These are phyloP conservation scores for Cercospora zeina DNA, from an alignment of 2,329 filamentous ascomycete species.

Conservation along the genomic window DNA sequence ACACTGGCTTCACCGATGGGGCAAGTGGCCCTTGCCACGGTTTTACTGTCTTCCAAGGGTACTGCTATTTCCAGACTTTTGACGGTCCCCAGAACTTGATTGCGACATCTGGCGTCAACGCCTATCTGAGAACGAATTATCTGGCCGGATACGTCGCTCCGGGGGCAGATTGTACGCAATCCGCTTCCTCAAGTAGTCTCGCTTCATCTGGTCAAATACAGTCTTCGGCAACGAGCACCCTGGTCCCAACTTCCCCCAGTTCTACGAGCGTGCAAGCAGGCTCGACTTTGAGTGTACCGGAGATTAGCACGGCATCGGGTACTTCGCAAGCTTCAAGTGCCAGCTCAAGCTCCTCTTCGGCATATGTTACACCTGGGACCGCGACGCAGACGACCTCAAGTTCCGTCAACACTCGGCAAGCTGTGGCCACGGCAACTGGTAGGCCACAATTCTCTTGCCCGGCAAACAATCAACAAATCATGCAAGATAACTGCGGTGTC, in stretches of 20 bases:
- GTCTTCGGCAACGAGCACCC: background rate
- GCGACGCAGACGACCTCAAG: background rate
- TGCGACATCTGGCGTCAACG: background rate
- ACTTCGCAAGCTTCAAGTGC: background rate
- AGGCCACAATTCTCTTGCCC: constrained; percentile 3
- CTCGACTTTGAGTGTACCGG: too few species aligned
- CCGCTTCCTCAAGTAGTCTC: background rate
- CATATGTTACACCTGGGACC: background rate
- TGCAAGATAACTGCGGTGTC: constrained; percentile 17
- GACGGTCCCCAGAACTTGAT: background rate
- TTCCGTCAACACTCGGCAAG: constrained; percentile 1
- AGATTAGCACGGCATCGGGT: background rate
- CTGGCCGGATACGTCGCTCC: background rate
- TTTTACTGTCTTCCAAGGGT: constrained; percentile 12
- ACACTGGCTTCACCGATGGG: background rate
- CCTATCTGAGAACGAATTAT: background rate
- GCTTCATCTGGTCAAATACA: background rate
- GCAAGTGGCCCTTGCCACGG: constrained; percentile 4
- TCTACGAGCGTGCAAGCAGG: too few species aligned
- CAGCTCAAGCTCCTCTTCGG: background rate
- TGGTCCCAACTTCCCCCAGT: background rate
- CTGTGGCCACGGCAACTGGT: constrained; percentile 5
- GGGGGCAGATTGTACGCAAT: background rate
- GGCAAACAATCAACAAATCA: constrained; percentile 10
- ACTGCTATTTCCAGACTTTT: constrained; percentile 15